phyloP scores from a whole-genome alignment of 306 rosid species.

The Vicia sativa region DNA sequence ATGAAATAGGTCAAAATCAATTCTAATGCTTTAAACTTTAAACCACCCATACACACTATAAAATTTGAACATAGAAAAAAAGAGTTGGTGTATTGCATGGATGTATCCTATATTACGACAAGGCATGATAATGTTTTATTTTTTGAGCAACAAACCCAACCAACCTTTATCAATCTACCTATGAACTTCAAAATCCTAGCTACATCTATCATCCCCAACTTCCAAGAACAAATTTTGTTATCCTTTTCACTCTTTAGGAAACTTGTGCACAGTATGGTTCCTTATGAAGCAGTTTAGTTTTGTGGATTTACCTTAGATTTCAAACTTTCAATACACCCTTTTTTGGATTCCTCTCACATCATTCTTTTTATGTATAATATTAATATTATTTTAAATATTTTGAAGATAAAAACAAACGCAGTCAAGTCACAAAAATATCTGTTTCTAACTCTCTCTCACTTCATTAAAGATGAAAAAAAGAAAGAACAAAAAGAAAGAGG shows the following conservation, averaged over 20 bases:
- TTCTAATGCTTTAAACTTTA: no score
- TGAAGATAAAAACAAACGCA: background rate
- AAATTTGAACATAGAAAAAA: background rate
- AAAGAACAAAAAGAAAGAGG: slow-evolving; percentile 19
- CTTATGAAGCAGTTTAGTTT: slow-evolving; percentile 27
- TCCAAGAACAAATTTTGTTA: slow-evolving; percentile 31
- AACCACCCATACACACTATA: no score
- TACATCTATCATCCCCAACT: slow-evolving; percentile 18
- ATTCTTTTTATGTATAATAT: background rate
- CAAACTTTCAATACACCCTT: slow-evolving; percentile 17
- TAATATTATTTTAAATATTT: no score
- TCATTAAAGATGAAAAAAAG: background rate
- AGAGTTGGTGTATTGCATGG: background rate
- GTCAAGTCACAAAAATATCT: background rate
- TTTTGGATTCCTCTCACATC: slow-evolving; percentile 30
- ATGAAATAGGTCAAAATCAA: no score
- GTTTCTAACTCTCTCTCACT: background rate
- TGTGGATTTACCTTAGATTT: slow-evolving; percentile 27
- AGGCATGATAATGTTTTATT: slow-evolving; percentile 15
- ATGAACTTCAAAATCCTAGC: slow-evolving; percentile 35
- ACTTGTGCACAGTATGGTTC: slow-evolving; percentile 5
- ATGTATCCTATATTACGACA: slow-evolving; percentile 17
- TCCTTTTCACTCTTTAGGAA: slow-evolving; percentile 39
- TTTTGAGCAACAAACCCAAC: slow-evolving; percentile 7
- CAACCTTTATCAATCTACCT: background rate